These are phyloP conservation scores for Penicillium diatomitis DNA, from an alignment of 495 filamentous ascomycete genomes.

Conservation along the genomic window DNA sequence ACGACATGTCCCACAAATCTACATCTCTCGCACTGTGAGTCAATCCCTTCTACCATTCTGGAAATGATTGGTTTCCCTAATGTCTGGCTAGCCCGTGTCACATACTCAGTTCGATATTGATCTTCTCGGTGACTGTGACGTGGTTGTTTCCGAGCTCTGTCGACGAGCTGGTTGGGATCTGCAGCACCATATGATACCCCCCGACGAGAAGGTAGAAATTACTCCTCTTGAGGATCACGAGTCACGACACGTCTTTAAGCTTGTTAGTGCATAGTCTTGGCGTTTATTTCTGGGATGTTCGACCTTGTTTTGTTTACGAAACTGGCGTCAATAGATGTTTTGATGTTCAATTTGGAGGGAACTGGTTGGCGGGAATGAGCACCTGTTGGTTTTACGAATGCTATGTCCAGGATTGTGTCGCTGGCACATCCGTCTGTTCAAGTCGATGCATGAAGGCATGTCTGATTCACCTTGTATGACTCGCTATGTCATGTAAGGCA, in stretches of 20 bases:
- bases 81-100: slow-evolving; percentile 49
- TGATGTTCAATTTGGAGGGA: too few relatives aligned
- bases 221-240: slow-evolving; percentile 50
- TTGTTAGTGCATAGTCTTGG: slow-evolving; percentile 39
- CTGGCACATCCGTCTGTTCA: too few relatives aligned
- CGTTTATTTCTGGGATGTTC: slow-evolving; percentile 16
- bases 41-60: background rate
- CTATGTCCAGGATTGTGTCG: too few relatives aligned
- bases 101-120: slow-evolving; percentile 96
- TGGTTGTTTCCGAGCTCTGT: slow-evolving; percentile 83
- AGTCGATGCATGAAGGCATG: too few relatives aligned
- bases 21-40: slow-evolving; percentile 74
- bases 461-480: too few relatives aligned
- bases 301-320: background rate
- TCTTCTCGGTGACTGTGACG: slow-evolving; percentile 86
- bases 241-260: slow-evolving; percentile 56
- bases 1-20: slow-evolving; percentile 78
- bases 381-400: too few relatives aligned
- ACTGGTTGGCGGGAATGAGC: too few relatives aligned
- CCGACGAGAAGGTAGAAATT: slow-evolving; percentile 50
- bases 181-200: slow-evolving; percentile 77
- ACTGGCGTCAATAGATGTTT: too few relatives aligned
- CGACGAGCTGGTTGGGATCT: slow-evolving; percentile 80
- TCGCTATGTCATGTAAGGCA: too few relatives aligned
- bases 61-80: slow-evolving; percentile 1